These are phyloP conservation scores for Saturnispora quitensis DNA, from an alignment of 805 yeast genomes.

Conservation along the genomic window DNA sequence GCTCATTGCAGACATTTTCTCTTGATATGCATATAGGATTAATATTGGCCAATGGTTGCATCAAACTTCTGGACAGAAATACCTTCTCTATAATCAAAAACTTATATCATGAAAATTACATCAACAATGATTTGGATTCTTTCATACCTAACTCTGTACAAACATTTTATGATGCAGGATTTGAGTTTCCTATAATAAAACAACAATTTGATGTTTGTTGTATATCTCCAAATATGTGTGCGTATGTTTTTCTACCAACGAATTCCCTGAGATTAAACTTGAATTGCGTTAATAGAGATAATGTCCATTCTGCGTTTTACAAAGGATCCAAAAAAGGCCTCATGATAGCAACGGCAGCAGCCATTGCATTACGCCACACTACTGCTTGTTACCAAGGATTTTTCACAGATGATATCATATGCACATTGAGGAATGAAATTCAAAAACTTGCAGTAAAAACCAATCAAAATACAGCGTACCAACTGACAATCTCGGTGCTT, in stretches of 20 bases:
- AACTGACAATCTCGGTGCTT: conserved; percentile 36
- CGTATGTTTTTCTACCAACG: conserved; percentile 28
- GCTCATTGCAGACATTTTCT: conserved; percentile 26
- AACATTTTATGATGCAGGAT: conserved; percentile 44
- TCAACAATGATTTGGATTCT: not conserved
- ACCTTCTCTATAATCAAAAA: conserved; percentile 20
- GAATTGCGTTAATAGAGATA: conserved; percentile 16
- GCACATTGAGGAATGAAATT: conserved; percentile 43
- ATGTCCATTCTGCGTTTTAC: conserved; percentile 8
- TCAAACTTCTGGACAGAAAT: conserved; percentile 37
- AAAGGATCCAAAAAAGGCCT: conserved; percentile 23
- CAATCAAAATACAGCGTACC: conserved; percentile 21
- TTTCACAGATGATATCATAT: conserved; percentile 61
- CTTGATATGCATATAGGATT: conserved; percentile 35
- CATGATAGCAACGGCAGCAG: conserved; percentile 40
- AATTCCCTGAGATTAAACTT: conserved; percentile 17
- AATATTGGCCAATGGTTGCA: conserved; percentile 33
- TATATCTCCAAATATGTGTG: conserved; percentile 44
- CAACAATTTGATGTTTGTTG: conserved; percentile 29
- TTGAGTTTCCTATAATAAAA: conserved; percentile 33
- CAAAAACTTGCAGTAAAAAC: conserved; percentile 18
- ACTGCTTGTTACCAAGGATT: conserved; percentile 59
- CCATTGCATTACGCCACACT: conserved; percentile 59
- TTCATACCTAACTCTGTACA: not conserved
- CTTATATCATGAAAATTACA: conserved; percentile 7